Percentiles rank a stretch among this genome's conserved stretches.
Evolutionary conservation across 805 yeast genomes (phyloP).

Genomic region (Saturnispora besseyi): DNA sequence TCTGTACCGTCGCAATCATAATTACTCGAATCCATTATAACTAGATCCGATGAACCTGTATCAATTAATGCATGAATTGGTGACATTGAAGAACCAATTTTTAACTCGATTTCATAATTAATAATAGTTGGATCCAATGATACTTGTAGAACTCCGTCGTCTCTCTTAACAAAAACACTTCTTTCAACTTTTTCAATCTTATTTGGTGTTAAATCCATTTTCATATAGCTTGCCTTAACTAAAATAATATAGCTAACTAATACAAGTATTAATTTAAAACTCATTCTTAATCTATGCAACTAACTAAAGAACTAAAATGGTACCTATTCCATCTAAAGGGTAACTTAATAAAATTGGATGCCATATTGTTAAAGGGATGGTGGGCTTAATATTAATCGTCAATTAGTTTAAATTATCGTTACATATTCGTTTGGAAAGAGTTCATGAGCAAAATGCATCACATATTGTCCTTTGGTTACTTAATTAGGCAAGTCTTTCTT

Average conservation of each 20-base stretch:
- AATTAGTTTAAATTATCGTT: background rate
- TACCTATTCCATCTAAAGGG: background rate
- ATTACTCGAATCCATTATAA: conserved; percentile 4
- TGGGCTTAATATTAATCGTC: too few species aligned
- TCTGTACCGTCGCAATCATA: conserved; percentile 2
- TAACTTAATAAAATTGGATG: background rate
- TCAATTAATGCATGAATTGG: conserved; percentile 3
- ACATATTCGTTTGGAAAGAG: background rate
- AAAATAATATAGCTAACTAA: background rate
- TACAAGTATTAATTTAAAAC: background rate
- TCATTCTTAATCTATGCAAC: background rate
- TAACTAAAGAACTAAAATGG: background rate
- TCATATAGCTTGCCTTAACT: background rate
- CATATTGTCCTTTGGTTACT: background rate
- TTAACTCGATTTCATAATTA: background rate
- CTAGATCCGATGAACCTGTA: conserved; percentile 10
- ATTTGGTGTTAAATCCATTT: background rate
- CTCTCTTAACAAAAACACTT: background rate
- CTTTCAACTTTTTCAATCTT: background rate
- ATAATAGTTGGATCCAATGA: background rate
- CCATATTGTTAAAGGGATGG: background rate
- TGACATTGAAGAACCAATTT: conserved; percentile 5
- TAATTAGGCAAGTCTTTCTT: background rate
- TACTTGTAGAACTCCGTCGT: background rate
- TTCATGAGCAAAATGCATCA: background rate